Evolutionary conservation across 306 rosid species (phyloP), one percentile per base, ranked within the genome.

Genomic region (Cucurbita moschata): DNA sequence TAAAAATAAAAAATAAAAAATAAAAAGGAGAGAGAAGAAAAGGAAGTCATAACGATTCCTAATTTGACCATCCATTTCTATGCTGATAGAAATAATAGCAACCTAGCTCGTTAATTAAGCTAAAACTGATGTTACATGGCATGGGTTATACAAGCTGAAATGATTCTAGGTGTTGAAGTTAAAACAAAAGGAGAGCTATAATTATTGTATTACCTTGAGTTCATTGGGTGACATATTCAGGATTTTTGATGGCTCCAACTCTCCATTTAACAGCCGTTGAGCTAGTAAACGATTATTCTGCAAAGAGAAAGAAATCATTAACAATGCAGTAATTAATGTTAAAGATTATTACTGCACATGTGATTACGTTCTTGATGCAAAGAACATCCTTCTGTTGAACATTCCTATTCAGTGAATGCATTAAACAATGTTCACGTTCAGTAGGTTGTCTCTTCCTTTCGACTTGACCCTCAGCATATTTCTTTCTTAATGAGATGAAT

Each of bases 211-310:
- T 78, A 95, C 99, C 99, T 88, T 95, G 71, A 95, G 80, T 81
- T 95, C 99, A 71, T n/a, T 84, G 60, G 97, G 92, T 69, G 97
- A 82, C 99, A 95, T 95, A 68, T 78, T 95, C 73, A 91, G 63
- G 63, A 91, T 84, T 82, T 86, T 91, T 44, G 87, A 78, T 16
- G 99, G 96, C 73, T 91, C 91, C 90, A 95, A 64, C 79, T 89
- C 99, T 78, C 91, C 92, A 71, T 82, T 89, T 51, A 95, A 79
- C 15, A 95, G 83, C 19, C 92, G 89, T 19, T 82, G 79, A 70
- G 92, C 96, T 74, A 94, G 81, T 56, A 87, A 46, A 37, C 77
- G 86, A 79, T 82, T 85, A 44, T 75, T 85, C 97, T 94, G 92
- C 71, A 13, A 81, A 76, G 76, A 76, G 40, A 73, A 44, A 5